Percentiles rank a stretch among this genome's conserved stretches.
These are phyloP conservation scores for Rhodotorula sp. DNA, from an alignment of 1,284 basidiomycete genomes.

Conservation along the genomic window DNA sequence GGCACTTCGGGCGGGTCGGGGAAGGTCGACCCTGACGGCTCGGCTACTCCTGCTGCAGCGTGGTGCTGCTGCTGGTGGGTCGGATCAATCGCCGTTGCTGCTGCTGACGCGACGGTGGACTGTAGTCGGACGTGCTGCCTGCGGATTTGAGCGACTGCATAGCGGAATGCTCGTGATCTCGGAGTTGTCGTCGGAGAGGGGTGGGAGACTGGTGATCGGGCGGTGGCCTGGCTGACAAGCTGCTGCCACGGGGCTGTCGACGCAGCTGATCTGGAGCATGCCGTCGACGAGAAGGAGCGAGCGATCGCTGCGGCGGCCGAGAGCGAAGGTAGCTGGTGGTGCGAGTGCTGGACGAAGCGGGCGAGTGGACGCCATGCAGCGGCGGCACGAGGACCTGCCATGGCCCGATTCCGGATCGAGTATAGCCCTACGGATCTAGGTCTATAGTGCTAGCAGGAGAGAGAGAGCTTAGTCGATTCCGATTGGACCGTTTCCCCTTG, in stretches of 20 bases:
- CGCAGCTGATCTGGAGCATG: background rate
- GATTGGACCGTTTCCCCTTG: no score
- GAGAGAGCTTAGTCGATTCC: no score
- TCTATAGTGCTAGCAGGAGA: no score
- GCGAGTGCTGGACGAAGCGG: background rate
- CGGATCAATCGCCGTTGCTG: slow-evolving; percentile 4
- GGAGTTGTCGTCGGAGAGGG: no score
- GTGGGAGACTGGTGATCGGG: background rate
- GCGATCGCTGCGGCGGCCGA: background rate
- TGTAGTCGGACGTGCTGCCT: no score
- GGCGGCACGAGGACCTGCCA: no score
- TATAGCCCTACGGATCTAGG: no score
- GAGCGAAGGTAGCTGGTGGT: background rate
- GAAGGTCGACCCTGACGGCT: slow-evolving; percentile 10
- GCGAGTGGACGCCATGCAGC: background rate
- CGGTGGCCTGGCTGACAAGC: background rate
- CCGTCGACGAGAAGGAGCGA: background rate
- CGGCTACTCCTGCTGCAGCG: slow-evolving; percentile 38
- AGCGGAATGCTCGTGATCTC: no score
- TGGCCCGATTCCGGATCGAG: no score
- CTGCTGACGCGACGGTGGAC: no score
- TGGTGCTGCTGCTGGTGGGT: background rate
- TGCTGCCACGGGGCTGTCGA: background rate
- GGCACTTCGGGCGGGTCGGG: slow-evolving; percentile 51
- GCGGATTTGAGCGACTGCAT: no score